These are phyloP conservation scores for Nicotiana rustica DNA, from an alignment of 305 asterid genomes.

Conservation along the genomic window DNA sequence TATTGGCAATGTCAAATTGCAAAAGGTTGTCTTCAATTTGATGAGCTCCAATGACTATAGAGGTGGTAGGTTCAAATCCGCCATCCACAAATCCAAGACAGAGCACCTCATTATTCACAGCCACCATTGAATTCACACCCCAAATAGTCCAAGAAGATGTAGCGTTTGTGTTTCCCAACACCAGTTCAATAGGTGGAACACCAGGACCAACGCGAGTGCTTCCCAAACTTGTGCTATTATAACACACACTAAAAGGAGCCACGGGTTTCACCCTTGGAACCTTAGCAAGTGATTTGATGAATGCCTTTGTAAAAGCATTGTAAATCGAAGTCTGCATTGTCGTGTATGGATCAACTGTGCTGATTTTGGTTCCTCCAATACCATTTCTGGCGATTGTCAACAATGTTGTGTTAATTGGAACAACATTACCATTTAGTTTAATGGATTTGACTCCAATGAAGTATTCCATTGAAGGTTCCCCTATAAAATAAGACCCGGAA, in stretches of 20 bases:
- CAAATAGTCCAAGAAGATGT: slow-evolving; percentile 59
- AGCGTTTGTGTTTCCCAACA: slow-evolving; percentile 53
- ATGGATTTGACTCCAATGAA: slow-evolving; percentile 41
- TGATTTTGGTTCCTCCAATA: slow-evolving; percentile 40
- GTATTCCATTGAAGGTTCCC: slow-evolving; percentile 33
- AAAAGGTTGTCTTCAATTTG: slow-evolving; percentile 65
- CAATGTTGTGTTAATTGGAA: slow-evolving; percentile 32
- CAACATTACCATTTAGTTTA: slow-evolving; percentile 23
- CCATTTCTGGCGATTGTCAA: slow-evolving; percentile 33
- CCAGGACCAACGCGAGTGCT: slow-evolving; percentile 65
- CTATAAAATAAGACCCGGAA: not conserved
- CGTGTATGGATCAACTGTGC: slow-evolving; percentile 48
- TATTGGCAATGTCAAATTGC: slow-evolving; percentile 72
- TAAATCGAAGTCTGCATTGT: slow-evolving; percentile 42
- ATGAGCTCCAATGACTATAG: slow-evolving; percentile 68
- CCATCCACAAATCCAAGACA: slow-evolving; percentile 76
- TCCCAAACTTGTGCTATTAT: slow-evolving; percentile 44
- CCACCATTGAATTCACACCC: slow-evolving; percentile 75
- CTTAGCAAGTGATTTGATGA: not conserved
- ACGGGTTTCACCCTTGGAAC: slow-evolving; percentile 46
- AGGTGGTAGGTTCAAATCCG: slow-evolving; percentile 60
- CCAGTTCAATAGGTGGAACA: slow-evolving; percentile 64
- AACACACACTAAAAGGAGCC: slow-evolving; percentile 69
- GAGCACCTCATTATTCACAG: slow-evolving; percentile 40
- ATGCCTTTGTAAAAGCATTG: slow-evolving; percentile 34